Base-by-base conservation (phyloP, 2,329 filamentous ascomycete genomes). In the Fusarium sp. region DNA sequence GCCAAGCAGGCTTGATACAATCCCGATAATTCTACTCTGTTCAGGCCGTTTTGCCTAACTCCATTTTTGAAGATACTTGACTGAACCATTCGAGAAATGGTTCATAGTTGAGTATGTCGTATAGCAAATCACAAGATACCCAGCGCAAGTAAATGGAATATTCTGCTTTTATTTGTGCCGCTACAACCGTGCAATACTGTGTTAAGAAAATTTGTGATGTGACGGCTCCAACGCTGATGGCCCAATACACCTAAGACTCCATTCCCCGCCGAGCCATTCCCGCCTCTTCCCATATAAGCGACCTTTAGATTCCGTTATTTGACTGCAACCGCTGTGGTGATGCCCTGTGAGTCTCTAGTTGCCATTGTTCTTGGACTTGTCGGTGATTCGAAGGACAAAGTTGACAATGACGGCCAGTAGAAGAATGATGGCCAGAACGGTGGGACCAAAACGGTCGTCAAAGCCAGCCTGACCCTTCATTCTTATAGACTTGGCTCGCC, bases 391-490 rank as follows among this genome's bases (percentile, higher is more conserved):
- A 80, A 99, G 85, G 41, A 97, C 91, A 81, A 99, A 98, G 86
- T 99, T 99, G 79, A 98, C 93, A 60, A 98, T 86, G n/a, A 99
- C 94, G 20, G 95, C 96, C 53, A 93, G 87, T 78, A 98, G 85
- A 74, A 99, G 85, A 60, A 95, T 93, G 77, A 98, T 88, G 54
- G 95, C 94, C 82, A 99, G 83, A 57, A 98, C 90, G 1, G 95
- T 98, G 10, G 96, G 96, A 13, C 96, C 96, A 78, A 97, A 95
- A 45, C 95, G 90, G 86, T 99, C 96, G 81, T 99, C 96, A 81
- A 99, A 98, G 28, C 96, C 96, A 61, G 94, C 94, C 86, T 98
- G 95, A 14, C 96, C 96, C 73, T 95, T 89, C 83, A 93, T 90
- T 65, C 96, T 87, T 80, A 99, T 99, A 74, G 93, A 97, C 83